Base-by-base conservation (phyloP, 2,329 filamentous ascomycete species). In the Emmonsia crescens region DNA sequence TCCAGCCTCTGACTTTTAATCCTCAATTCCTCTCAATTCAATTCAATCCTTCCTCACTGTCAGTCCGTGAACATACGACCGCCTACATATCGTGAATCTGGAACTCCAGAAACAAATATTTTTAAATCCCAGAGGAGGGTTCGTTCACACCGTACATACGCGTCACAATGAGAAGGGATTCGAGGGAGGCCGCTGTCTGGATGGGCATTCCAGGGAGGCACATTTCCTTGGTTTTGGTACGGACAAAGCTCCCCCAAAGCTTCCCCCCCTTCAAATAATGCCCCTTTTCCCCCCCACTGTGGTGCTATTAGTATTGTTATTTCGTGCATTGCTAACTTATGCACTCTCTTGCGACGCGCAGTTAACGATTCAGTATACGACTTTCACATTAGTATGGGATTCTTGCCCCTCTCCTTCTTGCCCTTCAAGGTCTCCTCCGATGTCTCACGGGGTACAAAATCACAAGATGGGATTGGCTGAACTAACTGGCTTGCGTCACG, bases 301-400 rank as follows among this genome's bases (percentile, higher is more conserved):
- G 19, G 48, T 54, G 31, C 4, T 21, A 2, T 62, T 33, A 40
- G 21, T 52, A 12, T 33, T 38, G n/a, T 33, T 5, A n/a, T 57
- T 19, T 29, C 24, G 38, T 38, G 24, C 55, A 40, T 46, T 57
- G 55, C 55, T 57, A 38, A 55, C 33, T 67, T 55, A 63, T 57
- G 57, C 24, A 46, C 29, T 55, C 56, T 64, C 58, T 46, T 49
- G n/a, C 27, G 9, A 33, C 59, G 42, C 38, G 51, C 57, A 79
- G 77, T 70, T 79, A 64, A 74, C 77, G 24, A 67, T 72, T 52
- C 77, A 79, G 61, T 78, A 75, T 60, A 76, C 76, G 29, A 70
- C 69, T 8, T 77, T 77, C 64, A 73, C 77, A 59, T 65, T 79
- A 71, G 77, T 79, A 71, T 67, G 75, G 51, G 33, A 59, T 48